A percentile compares a stretch with the other conserved stretches of the same genome.
Conservation (phyloP, 1,139 yeast species). For the Pichia sp. region DNA sequence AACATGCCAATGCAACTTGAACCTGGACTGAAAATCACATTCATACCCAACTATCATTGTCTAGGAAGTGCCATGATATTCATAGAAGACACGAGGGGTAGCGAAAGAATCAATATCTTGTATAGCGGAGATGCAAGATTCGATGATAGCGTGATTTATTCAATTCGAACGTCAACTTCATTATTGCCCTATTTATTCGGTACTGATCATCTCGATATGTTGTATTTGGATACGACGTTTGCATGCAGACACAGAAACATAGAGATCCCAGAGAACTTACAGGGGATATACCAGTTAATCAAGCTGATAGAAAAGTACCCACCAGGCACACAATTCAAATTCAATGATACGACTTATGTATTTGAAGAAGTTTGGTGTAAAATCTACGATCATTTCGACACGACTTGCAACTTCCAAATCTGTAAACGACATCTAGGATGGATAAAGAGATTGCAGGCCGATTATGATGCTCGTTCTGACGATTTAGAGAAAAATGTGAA, state of each 20-base stretch:
- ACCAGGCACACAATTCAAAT: conserved; percentile 15
- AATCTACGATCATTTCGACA: conserved; percentile 1
- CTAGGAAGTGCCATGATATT: conserved; percentile 25
- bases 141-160: conserved; percentile 9
- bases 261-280: conserved; percentile 16
- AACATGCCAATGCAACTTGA: conserved; percentile 8
- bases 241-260: conserved; percentile 17
- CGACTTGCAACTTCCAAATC: conserved; percentile 1
- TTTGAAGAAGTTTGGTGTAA: conserved; percentile 25
- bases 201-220: conserved; percentile 7
- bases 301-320: conserved; percentile 18
- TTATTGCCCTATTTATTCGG: conserved; percentile 15
- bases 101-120: conserved; percentile 1
- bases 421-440: neutral
- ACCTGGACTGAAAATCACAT: conserved; percentile 9
- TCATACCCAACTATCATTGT: conserved; percentile 24
- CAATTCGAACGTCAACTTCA: conserved; percentile 8
- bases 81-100: conserved; percentile 7
- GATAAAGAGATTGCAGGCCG: neutral
- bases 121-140: conserved; percentile 25
- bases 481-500: conserved; percentile 14
- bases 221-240: conserved; percentile 25
- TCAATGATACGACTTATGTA: conserved; percentile 17
- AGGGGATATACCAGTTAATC: conserved; percentile 15
- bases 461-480: neutral